phyloP scores from a whole-genome alignment of 73 alveolate genomes.

The Durusdinium trenchii region DNA sequence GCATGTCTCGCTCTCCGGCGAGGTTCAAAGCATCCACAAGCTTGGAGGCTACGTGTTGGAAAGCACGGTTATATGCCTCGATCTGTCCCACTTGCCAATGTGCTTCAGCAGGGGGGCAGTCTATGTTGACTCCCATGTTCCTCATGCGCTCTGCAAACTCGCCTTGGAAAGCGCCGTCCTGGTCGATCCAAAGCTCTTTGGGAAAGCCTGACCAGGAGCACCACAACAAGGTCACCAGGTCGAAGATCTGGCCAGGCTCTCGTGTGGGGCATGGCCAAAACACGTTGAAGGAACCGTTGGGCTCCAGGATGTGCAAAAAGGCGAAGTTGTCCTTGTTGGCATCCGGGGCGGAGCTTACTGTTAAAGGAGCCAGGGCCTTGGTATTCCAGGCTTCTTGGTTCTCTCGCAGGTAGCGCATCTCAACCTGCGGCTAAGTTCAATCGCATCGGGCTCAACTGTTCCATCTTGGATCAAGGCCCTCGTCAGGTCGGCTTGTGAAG shows the following conservation, averaged over 20 bases:
- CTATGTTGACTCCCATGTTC: no score
- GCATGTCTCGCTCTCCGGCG: background rate
- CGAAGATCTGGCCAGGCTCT: background rate
- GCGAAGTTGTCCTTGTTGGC: background rate
- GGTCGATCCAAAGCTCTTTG: background rate
- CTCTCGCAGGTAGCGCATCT: background rate
- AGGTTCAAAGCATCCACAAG: background rate
- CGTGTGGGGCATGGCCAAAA: background rate
- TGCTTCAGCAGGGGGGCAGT: constrained; percentile 16
- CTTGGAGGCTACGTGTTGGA: background rate
- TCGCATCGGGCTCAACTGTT: background rate
- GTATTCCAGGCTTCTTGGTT: background rate
- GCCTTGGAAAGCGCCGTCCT: constrained; percentile 43
- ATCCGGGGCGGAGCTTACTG: background rate
- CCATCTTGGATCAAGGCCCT: constrained; percentile 15
- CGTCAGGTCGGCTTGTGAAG: background rate
- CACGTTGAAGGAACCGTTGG: constrained; percentile 5
- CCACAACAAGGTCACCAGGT: background rate
- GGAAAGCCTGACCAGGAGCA: constrained; percentile 59
- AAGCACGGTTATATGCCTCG: constrained; percentile 28
- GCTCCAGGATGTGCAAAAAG: constrained; percentile 64
- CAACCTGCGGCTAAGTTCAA: background rate
- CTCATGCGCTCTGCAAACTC: background rate
- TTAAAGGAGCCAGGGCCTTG: constrained; percentile 31
- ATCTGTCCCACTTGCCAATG: constrained; percentile 70